Evolutionary conservation across 2,329 filamentous ascomycete species (phyloP).

Genomic region (Piedraia hortae): DNA sequence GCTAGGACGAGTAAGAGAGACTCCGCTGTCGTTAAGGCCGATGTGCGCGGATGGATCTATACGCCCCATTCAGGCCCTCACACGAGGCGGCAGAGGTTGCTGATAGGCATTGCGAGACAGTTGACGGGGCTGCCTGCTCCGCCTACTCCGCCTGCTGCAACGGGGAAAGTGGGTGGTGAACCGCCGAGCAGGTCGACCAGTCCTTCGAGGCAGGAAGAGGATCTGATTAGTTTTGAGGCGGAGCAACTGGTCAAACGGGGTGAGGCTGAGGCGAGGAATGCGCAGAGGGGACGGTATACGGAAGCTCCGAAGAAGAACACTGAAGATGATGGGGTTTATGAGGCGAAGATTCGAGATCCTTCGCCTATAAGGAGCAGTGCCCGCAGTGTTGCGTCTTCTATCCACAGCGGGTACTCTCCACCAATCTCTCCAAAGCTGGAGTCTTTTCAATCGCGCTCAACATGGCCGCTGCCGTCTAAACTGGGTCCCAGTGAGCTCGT

Average conservation of each 20-base stretch:
- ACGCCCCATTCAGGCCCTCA: conserved; percentile 60
- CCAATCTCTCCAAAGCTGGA: conserved; percentile 6
- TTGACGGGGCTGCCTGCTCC: conserved; percentile 65
- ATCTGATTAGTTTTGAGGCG: conserved; percentile 46
- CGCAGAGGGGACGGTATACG: conserved; percentile 45
- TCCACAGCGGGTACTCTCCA: conserved; percentile 4
- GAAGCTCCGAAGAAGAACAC: conserved; percentile 27
- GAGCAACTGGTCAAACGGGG: conserved; percentile 48
- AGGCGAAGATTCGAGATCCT: conserved; percentile 8
- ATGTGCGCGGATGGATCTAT: conserved; percentile 90
- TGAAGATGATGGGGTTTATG: conserved; percentile 16
- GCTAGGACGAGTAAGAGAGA: conserved; percentile 56
- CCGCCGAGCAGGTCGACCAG: conserved; percentile 20
- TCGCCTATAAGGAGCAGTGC: conserved; percentile 3
- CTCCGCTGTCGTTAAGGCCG: conserved; percentile 70
- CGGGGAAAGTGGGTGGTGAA: no score
- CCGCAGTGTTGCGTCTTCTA: conserved; percentile 6
- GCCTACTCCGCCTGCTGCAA: conserved; percentile 6
- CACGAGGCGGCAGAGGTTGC: conserved; percentile 59
- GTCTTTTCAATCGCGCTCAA: conserved; percentile 20
- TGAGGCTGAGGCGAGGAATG: conserved; percentile 34
- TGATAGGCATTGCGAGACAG: conserved; percentile 65
- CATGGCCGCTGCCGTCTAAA: conserved; percentile 26
- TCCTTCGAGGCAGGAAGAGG: conserved; percentile 26
- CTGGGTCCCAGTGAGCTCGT: conserved; percentile 52